A percentile compares a stretch with the other conserved stretches of the same genome.
Conservation (phyloP, 2,329 filamentous ascomycete species). For the Trichoderma oligosporum region DNA sequence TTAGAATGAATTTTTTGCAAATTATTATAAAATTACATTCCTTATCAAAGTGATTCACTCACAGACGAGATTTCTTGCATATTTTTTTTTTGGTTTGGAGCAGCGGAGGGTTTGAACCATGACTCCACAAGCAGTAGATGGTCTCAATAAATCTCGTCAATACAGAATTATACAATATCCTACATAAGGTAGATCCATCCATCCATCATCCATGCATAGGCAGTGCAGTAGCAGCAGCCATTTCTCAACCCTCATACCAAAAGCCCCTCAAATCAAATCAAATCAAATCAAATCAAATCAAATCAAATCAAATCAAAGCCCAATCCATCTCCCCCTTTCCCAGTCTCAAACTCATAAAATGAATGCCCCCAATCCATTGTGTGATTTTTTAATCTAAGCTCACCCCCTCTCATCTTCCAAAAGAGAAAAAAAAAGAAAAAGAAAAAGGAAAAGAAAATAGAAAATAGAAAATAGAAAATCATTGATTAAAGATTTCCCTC, state of each 20-base stretch:
- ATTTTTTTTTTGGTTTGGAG: too few relatives aligned
- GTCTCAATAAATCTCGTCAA: not conserved
- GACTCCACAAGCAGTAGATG: not conserved
- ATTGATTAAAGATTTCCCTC: not conserved
- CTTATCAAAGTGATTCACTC: too few relatives aligned
- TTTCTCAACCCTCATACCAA: not conserved
- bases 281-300: not conserved
- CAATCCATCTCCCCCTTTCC: not conserved
- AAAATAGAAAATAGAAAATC: not conserved
- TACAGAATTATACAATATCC: slow-evolving; percentile 3
- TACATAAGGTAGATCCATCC: too few relatives aligned
- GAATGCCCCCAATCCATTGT: not conserved
- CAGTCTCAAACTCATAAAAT: not conserved
- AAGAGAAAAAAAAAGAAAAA: not conserved
- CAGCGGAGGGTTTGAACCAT: too few relatives aligned
- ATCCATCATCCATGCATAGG: not conserved
- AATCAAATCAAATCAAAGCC: not conserved
- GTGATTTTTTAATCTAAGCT: not conserved
- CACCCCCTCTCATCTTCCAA: not conserved
- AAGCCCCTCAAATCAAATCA: not conserved
- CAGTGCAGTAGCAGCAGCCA: not conserved
- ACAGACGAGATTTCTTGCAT: too few relatives aligned
- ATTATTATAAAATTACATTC: too few relatives aligned
- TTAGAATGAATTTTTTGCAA: too few relatives aligned
- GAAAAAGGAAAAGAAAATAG: not conserved